Evolutionary conservation across 2,329 filamentous ascomycete genomes (phyloP).

Genomic region (Amylocarpus encephaloides): DNA sequence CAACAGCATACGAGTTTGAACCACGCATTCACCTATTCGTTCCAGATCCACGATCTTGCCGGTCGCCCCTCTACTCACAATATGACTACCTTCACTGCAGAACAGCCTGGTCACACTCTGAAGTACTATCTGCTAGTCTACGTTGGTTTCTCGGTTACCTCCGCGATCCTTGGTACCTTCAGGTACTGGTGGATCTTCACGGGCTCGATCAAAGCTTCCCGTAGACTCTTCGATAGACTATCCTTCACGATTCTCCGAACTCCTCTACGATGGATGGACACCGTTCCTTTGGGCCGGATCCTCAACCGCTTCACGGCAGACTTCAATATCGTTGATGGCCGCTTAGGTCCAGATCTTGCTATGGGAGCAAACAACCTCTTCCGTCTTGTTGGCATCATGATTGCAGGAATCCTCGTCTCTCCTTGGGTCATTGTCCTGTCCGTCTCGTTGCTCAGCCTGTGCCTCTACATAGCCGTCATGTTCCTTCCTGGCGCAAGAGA

Average conservation of each 20-base stretch:
- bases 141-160: conserved; percentile 49
- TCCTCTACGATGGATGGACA: conserved; percentile 74
- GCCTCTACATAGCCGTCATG: conserved; percentile 49
- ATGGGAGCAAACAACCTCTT: conserved; percentile 56
- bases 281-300: conserved; percentile 68
- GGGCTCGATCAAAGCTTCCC: conserved; percentile 64
- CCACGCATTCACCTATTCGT: conserved; percentile 34
- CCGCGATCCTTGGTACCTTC: conserved; percentile 53
- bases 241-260: conserved; percentile 62
- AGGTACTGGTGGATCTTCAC: conserved; percentile 58
- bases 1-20: conserved; percentile 28
- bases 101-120: conserved; percentile 35
- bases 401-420: conserved; percentile 63
- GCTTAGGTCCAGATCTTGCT: conserved; percentile 56
- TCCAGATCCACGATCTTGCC: conserved; percentile 40
- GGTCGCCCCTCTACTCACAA: conserved; percentile 1
- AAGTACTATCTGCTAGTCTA: conserved; percentile 65
- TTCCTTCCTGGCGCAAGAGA: conserved; percentile 70
- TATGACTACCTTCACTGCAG: not conserved
- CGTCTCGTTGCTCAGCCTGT: conserved; percentile 49
- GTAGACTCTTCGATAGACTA: conserved; percentile 59
- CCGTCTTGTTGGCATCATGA: conserved; percentile 57
- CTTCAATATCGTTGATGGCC: conserved; percentile 66
- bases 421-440: conserved; percentile 59
- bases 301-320: conserved; percentile 74